These are phyloP conservation scores for Lanmaoa pseudosensibilis DNA, from an alignment of 768 basidiomycete genomes.

Conservation along the genomic window DNA sequence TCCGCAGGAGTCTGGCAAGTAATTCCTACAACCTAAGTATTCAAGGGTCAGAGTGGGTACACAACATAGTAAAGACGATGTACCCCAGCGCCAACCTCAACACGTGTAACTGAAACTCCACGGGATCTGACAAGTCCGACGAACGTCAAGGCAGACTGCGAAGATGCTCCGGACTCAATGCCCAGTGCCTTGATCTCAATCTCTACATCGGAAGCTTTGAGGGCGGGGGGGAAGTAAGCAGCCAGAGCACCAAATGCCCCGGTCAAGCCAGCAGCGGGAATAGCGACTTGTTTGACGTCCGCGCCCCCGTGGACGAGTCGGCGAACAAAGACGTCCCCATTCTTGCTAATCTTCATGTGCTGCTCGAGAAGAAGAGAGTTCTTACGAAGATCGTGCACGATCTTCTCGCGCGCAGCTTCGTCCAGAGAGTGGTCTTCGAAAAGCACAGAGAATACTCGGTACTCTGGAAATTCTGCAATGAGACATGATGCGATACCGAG, in stretches of 20 bases:
- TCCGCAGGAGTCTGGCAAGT: constrained; percentile 17
- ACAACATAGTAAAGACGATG: background rate
- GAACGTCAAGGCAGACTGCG: constrained; percentile 17
- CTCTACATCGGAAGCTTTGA: constrained; percentile 21
- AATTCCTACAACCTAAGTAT: constrained; percentile 19
- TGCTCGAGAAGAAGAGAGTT: constrained; percentile 29
- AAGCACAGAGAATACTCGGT: constrained; percentile 28
- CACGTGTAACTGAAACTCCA: constrained; percentile 4
- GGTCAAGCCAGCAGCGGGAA: constrained; percentile 18
- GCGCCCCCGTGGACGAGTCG: constrained; percentile 29
- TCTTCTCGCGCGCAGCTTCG: constrained; percentile 22
- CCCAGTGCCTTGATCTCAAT: constrained; percentile 19
- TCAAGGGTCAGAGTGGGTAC: background rate
- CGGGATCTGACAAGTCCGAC: constrained; percentile 21
- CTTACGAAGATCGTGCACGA: constrained; percentile 26
- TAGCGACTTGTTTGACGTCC: constrained; percentile 16
- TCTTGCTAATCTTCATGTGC: constrained; percentile 29
- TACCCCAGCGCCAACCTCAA: constrained; percentile 13
- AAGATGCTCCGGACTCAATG: background rate
- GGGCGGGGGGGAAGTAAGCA: constrained; percentile 20
- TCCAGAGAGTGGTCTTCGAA: constrained; percentile 32
- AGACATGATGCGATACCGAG: constrained; percentile 31
- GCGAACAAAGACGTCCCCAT: constrained; percentile 31
- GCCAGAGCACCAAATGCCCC: constrained; percentile 11
- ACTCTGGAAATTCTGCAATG: constrained; percentile 32